Evolutionary conservation across 441 rosid species (phyloP), one percentile per base, ranked within the genome.

Genomic region (Hura crepitans): DNA sequence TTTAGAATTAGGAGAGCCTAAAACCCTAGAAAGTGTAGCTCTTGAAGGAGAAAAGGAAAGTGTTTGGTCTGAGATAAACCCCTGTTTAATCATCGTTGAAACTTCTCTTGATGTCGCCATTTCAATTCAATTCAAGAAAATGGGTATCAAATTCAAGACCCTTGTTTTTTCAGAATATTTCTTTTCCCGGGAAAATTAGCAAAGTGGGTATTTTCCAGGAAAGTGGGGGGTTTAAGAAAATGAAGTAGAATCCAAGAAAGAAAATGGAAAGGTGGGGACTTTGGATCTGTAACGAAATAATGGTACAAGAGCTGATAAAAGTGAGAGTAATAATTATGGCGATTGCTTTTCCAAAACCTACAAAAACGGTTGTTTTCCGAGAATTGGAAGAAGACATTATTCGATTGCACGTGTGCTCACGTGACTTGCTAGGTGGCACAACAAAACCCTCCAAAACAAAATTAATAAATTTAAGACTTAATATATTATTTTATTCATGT

Each of bases 51-150:
- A 87, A 75, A 84, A 85, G 56, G 90, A 84, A 75, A 86, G 87
- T 54, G 92, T 69, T 60, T 82, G 75, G 78, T 87, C 91, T 46
- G 97, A 85, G 55, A 91, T 80, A 79, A 94, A 94, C 31, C 98
- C 98, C 75, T 94, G 97, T 74, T 82, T 90, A 77, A 91, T 87
- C 98, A 91, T 88, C 33, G 92, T 69, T 27, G 98, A 90, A 50
- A 94, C 97, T 75, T 89, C 95, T 77, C 86, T 90, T 53, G 94
- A 84, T 78, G 92, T 73, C 78, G 97, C 81, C 96, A 92, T 89
- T 62, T 37, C n/a, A 35, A 68, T 66, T 55, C 68, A 68, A 53
- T 53, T 45, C 64, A 37, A 62, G 72, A 66, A 51, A 33, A 11
- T n/a, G 25, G 18, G 20, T 6, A 47, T 25, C 13, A 75, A 45